These are phyloP conservation scores for Solanum neorickii DNA, from an alignment of 257 asterid genomes.

Conservation along the genomic window DNA sequence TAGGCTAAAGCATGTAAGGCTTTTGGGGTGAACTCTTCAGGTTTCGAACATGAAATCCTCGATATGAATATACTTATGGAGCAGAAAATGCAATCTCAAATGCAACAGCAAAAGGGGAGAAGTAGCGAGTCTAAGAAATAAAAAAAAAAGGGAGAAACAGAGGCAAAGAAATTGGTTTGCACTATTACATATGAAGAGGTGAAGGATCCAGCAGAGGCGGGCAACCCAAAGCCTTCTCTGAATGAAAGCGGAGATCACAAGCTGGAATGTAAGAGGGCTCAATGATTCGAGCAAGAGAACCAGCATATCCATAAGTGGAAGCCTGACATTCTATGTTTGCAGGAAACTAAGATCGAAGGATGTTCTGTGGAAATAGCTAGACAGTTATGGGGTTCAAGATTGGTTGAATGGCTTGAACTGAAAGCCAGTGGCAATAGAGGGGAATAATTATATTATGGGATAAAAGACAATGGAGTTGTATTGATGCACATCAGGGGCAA, in stretches of 20 bases:
- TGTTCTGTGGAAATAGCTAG: neutral
- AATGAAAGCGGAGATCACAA: neutral
- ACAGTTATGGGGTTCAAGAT: neutral
- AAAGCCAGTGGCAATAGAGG: neutral
- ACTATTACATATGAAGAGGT: neutral
- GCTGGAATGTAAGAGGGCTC: neutral
- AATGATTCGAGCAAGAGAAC: neutral
- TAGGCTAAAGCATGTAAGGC: neutral
- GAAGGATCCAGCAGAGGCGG: neutral
- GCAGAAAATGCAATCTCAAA: neutral
- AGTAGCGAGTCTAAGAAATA: neutral
- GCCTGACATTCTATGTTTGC: neutral
- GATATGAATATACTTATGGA: neutral
- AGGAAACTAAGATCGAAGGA: neutral
- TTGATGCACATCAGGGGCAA: neutral
- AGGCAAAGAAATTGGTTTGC: neutral
- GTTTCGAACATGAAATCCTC: neutral
- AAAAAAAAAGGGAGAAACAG: neutral
- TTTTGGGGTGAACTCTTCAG: neutral
- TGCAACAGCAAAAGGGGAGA: neutral
- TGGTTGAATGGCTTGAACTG: neutral
- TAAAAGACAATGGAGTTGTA: neutral
- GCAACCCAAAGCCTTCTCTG: neutral
- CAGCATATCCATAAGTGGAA: neutral
- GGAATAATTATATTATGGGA: neutral